Percentiles rank a stretch among this genome's conserved stretches.
Evolutionary conservation across 306 rosid genomes (phyloP).

Genomic region (Nissolia schottii): DNA sequence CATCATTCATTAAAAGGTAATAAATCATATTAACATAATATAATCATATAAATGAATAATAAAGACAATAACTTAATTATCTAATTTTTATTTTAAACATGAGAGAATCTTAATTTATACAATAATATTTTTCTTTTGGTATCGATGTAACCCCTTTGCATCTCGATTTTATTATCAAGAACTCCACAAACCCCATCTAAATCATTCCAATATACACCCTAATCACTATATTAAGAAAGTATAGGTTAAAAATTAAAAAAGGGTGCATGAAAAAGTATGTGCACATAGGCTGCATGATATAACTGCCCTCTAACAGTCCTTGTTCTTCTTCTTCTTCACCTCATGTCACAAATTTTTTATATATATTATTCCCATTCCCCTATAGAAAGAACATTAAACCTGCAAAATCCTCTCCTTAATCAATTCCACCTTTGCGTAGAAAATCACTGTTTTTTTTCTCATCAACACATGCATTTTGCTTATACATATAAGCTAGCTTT

Average conservation of each 20-base stretch:
- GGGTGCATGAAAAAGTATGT: background rate
- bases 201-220: background rate
- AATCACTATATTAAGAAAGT: background rate
- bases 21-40: too few relatives aligned
- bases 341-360: too few relatives aligned
- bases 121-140: too few relatives aligned
- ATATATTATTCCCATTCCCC: too few relatives aligned
- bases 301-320: background rate
- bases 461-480: background rate
- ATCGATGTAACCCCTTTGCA: too few relatives aligned
- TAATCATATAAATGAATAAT: too few relatives aligned
- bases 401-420: background rate
- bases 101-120: too few relatives aligned
- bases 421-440: slow-evolving; percentile 8
- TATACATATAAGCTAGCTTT: background rate
- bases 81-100: too few relatives aligned
- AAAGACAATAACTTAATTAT: too few relatives aligned
- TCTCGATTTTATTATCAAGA: too few relatives aligned
- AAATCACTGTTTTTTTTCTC: too few relatives aligned
- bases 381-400: background rate
- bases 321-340: background rate
- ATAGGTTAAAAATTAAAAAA: background rate
- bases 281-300: slow-evolving; percentile 14
- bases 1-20: too few relatives aligned
- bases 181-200: background rate